Base-by-base conservation (phyloP, 2,329 filamentous ascomycete genomes). In the Tolypocladium amazonense region DNA sequence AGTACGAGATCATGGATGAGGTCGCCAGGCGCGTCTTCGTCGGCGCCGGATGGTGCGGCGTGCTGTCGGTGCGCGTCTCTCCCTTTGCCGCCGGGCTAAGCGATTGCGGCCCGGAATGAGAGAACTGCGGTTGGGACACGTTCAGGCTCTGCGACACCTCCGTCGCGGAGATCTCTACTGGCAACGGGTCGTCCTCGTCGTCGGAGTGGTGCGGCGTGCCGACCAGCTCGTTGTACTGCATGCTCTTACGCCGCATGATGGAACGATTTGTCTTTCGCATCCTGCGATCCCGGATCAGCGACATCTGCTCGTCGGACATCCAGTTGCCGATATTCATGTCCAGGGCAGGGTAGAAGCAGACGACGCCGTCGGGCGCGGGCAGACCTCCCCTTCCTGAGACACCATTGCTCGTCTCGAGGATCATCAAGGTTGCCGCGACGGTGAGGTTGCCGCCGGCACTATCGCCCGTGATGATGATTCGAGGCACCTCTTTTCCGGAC, bases 271-370 rank as follows among this genome's bases (percentile, higher is more conserved):
- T 91, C 66, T 87, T 87, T 30, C 91, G 83, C 70, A 87, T 86
- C 60, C 86, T 83, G 14, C 91, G 86, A 63, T 96, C 92, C 64
- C 91, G 87, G 63, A 99, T 96, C 62, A 99, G 77, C 0, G 90
- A 86, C 90, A 97, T 96, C 71, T 99, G 92, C 72, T 97, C 93
- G 67, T 97, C 93, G 0, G 90, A 92, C 92, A 99, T 97, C 94
- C 94, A 99, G 72, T 92, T 97, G 43, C 91, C 91, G 65, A 97
- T 97, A 68, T 96, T 97, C 89, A 97, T 92, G 68, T 97, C 94
- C 61, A 99, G 77, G 0, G 88, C 87, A 0, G 94, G 94, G 68
- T 99, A 99, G 61, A 95, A 86, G 56, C 96, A 80, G 0, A 97
- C 81, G 9, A 97, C 74, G 0, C 92, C 93, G 58, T 89, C 88